phyloP scores from a whole-genome alignment of 1,284 basidiomycete genomes.

The Termitomyces sp. region DNA sequence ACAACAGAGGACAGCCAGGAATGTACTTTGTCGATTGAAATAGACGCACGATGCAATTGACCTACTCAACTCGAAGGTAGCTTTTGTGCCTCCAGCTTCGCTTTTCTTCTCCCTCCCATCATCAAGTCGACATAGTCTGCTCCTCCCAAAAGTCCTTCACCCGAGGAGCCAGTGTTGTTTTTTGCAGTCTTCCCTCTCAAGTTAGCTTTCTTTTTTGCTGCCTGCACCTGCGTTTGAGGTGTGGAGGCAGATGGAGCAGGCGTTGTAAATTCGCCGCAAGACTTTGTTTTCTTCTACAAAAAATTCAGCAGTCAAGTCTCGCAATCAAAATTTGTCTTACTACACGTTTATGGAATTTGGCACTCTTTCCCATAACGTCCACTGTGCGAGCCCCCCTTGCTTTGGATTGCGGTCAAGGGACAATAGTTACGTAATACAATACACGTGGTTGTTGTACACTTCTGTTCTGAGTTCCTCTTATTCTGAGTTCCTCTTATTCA shows the following conservation, averaged over 20 bases:
- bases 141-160: constrained; percentile 54
- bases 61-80: constrained; percentile 26
- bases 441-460: constrained; percentile 25
- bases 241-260: constrained; percentile 15
- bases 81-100: constrained; percentile 58
- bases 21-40: neutral
- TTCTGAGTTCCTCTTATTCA: constrained; percentile 11
- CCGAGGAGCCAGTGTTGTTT: constrained; percentile 29
- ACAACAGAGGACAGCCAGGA: neutral
- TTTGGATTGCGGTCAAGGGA: neutral
- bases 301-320: neutral
- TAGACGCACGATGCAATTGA: neutral
- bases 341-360: constrained; percentile 44
- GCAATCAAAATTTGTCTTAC: constrained; percentile 23
- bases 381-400: neutral
- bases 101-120: constrained; percentile 64
- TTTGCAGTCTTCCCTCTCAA: constrained; percentile 40
- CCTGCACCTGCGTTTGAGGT: constrained; percentile 26
- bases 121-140: constrained; percentile 71
- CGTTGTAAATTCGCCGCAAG: constrained; percentile 13
- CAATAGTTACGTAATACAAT: constrained; percentile 18
- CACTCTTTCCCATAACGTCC: constrained; percentile 42
- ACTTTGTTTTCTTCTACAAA: constrained; percentile 30
- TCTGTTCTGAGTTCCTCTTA: constrained; percentile 12
- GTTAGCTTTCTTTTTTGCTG: constrained; percentile 41